Evolutionary conservation across 441 rosid genomes (phyloP).

Genomic region (Dalechampia spathulata): DNA sequence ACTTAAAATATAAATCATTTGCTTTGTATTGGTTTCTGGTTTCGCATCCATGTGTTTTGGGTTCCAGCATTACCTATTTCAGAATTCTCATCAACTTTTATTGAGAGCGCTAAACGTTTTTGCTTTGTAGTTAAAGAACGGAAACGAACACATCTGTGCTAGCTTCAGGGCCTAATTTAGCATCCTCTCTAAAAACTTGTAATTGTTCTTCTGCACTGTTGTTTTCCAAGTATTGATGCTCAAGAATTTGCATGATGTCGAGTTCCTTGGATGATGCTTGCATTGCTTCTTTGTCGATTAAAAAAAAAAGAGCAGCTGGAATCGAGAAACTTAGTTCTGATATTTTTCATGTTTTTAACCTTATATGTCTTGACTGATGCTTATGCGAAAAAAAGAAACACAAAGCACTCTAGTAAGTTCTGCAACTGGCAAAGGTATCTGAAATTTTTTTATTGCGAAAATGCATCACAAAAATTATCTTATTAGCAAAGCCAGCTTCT

Average conservation of each 20-base stretch:
- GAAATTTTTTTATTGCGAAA: neutral
- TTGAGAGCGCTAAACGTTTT: too few relatives aligned
- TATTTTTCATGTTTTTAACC: neutral
- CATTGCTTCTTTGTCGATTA: neutral
- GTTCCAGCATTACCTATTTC: too few relatives aligned
- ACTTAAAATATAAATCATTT: too few relatives aligned
- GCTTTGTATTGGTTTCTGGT: too few relatives aligned
- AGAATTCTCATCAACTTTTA: too few relatives aligned
- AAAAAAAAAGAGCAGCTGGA: neutral
- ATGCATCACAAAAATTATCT: neutral
- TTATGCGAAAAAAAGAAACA: neutral
- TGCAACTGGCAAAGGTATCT: neutral
- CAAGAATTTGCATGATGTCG: neutral
- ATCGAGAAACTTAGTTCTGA: neutral
- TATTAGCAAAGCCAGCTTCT: neutral
- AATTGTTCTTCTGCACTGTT: neutral
- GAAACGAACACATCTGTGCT: neutral
- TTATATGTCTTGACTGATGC: neutral
- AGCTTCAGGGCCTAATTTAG: neutral
- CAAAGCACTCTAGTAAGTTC: too few relatives aligned
- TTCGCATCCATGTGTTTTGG: too few relatives aligned
- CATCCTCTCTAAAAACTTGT: neutral
- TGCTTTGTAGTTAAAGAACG: neutral
- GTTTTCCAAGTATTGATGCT: neutral
- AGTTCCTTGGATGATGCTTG: constrained; percentile 4